These are phyloP conservation scores for Trifolium fragiferum DNA, from an alignment of 306 rosid species.

Conservation along the genomic window DNA sequence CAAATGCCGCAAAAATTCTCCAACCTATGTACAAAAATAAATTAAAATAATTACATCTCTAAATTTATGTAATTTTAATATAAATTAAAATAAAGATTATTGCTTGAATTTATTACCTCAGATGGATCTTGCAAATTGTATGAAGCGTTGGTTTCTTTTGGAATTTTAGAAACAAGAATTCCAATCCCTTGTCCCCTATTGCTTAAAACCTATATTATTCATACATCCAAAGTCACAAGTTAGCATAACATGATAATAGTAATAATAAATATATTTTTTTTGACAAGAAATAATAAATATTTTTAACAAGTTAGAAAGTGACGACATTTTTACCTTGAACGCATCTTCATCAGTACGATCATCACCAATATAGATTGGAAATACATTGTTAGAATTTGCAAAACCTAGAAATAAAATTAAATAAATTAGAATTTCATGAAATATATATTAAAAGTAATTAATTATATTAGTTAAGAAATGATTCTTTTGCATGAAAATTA, in stretches of 20 bases:
- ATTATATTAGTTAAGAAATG: constrained; percentile 1
- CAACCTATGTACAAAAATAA: constrained; percentile 57
- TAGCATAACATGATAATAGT: constrained; percentile 10
- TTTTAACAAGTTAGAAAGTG: not conserved
- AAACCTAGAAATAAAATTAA: constrained; percentile 52
- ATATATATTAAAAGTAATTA: not conserved
- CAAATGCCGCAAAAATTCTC: constrained; percentile 72
- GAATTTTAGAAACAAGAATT: constrained; percentile 80
- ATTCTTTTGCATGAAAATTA: constrained; percentile 9
- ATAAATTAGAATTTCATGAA: not conserved
- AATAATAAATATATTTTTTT: not conserved
- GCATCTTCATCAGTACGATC: constrained; percentile 96
- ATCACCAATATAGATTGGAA: constrained; percentile 88
- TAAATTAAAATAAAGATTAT: not conserved
- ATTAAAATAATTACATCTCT: not conserved
- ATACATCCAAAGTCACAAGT: not conserved
- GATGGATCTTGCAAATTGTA: constrained; percentile 88
- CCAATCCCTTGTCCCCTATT: constrained; percentile 80
- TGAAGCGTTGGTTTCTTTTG: constrained; percentile 84
- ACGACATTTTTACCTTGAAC: constrained; percentile 60
- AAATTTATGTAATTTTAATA: not conserved
- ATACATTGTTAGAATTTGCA: constrained; percentile 62
- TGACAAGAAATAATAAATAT: constrained; percentile 1
- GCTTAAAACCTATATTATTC: constrained; percentile 58
- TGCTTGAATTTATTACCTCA: constrained; percentile 55